A percentile compares a stretch with the other conserved stretches of the same genome.
phyloP scores from a whole-genome alignment of 345 rosid genomes.

The Eucalyptus melliodora region DNA sequence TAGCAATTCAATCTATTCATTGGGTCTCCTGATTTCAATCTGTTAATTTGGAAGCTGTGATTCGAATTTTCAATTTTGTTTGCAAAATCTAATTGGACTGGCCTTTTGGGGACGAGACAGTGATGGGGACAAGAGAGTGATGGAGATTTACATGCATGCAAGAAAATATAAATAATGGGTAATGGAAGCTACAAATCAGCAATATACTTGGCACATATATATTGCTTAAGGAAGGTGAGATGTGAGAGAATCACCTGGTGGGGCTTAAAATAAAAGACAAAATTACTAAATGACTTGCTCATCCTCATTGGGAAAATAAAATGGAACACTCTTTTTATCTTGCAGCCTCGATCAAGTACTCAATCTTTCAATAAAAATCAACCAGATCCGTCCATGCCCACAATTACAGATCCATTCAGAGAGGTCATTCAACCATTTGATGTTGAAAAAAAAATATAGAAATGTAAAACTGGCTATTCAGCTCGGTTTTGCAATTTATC shows the following conservation, averaged over 20 bases:
- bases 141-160: neutral
- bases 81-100: neutral
- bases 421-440: neutral
- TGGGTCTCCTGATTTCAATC: neutral
- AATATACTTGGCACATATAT: neutral
- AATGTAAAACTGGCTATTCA: neutral
- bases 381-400: neutral
- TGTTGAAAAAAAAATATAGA: neutral
- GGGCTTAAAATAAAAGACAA: neutral
- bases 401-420: neutral
- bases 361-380: neutral
- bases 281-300: neutral
- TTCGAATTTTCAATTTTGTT: neutral
- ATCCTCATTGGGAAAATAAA: neutral
- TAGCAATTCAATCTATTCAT: neutral
- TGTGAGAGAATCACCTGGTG: neutral
- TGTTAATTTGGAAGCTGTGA: neutral
- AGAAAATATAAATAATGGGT: neutral
- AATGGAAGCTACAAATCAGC: neutral
- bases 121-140: neutral
- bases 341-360: neutral
- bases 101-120: neutral
- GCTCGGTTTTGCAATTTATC: neutral
- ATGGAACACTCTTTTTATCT: neutral
- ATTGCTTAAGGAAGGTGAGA: neutral